A percentile compares a stretch with the other conserved stretches of the same genome.
Conservation (phyloP, 805 yeast genomes). For the Debaryomyces tyrocola region DNA sequence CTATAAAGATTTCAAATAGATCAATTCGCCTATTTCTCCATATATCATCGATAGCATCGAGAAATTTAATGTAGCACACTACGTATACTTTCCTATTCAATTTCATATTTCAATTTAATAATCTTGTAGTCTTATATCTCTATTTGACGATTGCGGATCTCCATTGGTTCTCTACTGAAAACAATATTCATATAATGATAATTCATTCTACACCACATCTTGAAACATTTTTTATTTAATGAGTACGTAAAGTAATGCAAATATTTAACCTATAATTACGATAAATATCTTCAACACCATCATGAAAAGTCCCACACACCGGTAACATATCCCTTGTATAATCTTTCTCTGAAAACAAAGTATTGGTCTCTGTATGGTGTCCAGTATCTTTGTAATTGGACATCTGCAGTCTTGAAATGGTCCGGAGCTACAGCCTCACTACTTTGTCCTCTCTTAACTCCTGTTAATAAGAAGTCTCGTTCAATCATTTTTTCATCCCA, state of each 20-base stretch:
- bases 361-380: conserved; percentile 48
- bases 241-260: background rate
- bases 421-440: conserved; percentile 73
- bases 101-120: background rate
- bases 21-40: background rate
- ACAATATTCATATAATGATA: background rate
- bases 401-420: conserved; percentile 58
- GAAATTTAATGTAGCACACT: too few species aligned
- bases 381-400: conserved; percentile 39
- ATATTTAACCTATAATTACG: background rate
- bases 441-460: conserved; percentile 66
- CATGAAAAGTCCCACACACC: conserved; percentile 43
- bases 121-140: background rate
- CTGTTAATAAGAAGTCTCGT: conserved; percentile 77
- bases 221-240: background rate
- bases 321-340: conserved; percentile 45
- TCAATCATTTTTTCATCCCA: conserved; percentile 56
- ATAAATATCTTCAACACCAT: background rate
- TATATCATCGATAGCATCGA: too few species aligned
- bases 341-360: conserved; percentile 47
- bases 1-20: conserved; percentile 79
- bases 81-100: too few species aligned
- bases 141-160: background rate
- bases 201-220: background rate
- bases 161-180: too few species aligned